Evolutionary conservation across 208 protist species (phyloP).

Genomic region (Leishmania mexicana): DNA sequence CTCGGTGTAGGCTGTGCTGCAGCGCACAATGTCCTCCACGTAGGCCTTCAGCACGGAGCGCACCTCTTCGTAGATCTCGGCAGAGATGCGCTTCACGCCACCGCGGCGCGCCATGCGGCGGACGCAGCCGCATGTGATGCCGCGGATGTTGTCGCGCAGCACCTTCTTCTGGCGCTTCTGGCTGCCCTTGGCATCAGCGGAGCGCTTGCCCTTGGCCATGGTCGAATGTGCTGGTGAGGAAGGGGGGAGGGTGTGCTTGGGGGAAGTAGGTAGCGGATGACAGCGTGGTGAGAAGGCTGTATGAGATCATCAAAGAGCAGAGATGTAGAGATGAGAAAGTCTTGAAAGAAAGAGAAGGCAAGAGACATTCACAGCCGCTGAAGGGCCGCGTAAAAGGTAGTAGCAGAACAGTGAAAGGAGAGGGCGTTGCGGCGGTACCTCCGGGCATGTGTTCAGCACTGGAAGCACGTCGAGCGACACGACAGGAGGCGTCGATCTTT

Average conservation of each 20-base stretch:
- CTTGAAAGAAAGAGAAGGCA: not conserved
- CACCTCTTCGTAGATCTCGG: conserved; percentile 71
- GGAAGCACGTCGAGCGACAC: too few species aligned
- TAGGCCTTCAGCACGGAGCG: conserved; percentile 82
- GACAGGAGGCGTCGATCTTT: not conserved
- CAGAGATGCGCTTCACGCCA: conserved; percentile 91
- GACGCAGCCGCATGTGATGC: conserved; percentile 87
- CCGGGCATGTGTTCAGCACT: not conserved
- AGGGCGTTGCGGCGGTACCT: not conserved
- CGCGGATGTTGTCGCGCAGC: conserved; percentile 85
- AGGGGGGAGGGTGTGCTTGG: not conserved
- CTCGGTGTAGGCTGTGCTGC: conserved; percentile 84
- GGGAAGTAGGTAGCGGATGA: not conserved
- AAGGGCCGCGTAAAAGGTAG: not conserved
- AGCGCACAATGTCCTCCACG: conserved; percentile 81
- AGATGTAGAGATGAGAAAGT: not conserved
- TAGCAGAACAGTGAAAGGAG: not conserved
- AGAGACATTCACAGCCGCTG: not conserved
- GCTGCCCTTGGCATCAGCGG: conserved; percentile 66
- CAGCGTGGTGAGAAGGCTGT: not conserved
- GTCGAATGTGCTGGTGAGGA: not conserved
- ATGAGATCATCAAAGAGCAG: not conserved
- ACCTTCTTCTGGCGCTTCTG: conserved; percentile 89
- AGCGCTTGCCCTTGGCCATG: conserved; percentile 83
- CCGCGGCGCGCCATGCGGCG: conserved; percentile 91